Base-by-base conservation (phyloP, 208 protist genomes). In the Leishmania tarentolae region DNA sequence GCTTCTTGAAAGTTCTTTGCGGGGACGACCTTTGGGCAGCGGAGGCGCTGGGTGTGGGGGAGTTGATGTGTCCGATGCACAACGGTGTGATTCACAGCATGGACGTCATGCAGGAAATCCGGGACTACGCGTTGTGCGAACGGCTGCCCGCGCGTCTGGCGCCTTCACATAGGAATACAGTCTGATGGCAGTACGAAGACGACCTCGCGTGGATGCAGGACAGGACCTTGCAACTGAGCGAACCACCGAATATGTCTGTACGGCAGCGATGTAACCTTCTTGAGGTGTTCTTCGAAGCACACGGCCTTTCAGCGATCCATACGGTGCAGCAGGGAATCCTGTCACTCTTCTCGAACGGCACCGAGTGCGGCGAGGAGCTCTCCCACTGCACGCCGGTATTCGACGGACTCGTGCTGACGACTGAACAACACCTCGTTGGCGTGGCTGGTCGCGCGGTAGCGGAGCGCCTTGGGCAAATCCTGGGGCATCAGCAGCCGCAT, bases 331-430 rank as follows among this genome's bases (percentile, higher is more conserved):
- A 98, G 75, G 93, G 91, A n/a, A 88, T 99, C 3, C 81, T 99
- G 2, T 94, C 95, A 8, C 91, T 99, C 1, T 99, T 99, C 86
- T 98, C 98, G 13, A 96, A 98, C 85, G 98, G 99, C 76, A 87
- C 98, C 2, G 79, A 99, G 87, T 96, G 93, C 75, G 99, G 99
- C 37, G 99, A 99, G 84, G 99, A 99, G 84, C 96, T 99, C 6
- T 99, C 98, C 11, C 99, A 99, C 87, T 98, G 99, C 87, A 97
- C 99, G 13, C 99, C 99, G 42, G 97, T 99, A 6, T 99, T 97
- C 86, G 98, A 99, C 63, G 98, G 98, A 59, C 98, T 93, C 74
- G 93, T 93, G 7, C 77, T 95, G 42, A 68, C 87, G 9, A 80
- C 87, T 42, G 86, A 88, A 13, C 94, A 97, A 68, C 84, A 86